Evolutionary conservation across 2,329 filamentous ascomycete species (phyloP), one percentile per base, ranked within the genome.

Genomic region (Stagonosporopsis chrysanthemi): DNA sequence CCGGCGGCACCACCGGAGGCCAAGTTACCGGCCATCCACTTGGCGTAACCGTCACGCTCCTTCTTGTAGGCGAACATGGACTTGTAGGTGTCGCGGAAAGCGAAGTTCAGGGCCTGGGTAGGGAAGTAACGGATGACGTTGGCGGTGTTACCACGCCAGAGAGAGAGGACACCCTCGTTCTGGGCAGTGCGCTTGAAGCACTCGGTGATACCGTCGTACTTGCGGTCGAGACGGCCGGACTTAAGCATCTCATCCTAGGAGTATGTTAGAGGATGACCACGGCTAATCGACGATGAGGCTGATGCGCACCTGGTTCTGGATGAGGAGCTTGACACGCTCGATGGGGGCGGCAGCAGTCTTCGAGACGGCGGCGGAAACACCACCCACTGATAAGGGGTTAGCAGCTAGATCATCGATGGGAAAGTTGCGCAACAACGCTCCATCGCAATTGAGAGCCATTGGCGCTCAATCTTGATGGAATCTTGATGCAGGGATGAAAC

Each of bases 101-200:
- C 95, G 80, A 99, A 99, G 93, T 99, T 99, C 82, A 99, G 87
- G 77, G 95, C 95, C 89, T 99, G 95, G 82, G 95, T 99, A 75
- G 95, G 95, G 92, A 99, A 99, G 88, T 99, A 99, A 90, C 95
- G 95, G 88, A 99, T 97, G 83, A 99, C 95, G 90, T 99, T 99
- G 92, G 95, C 95, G 81, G 95, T 99, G 92, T 99, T 99, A 84
- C 95, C 95, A 89, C 95, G 89, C 95, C 95, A 99, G 77, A 99
- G 88, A 69, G 94, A 89, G 82, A 95, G 89, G 76, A 95, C 83
- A 91, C 95, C 95, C 88, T 99, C 95, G 69, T 90, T 86, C 77
- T 88, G 88, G 68, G 86, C 87, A 79, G 95, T 98, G 81, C 95
- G 91, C 77, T 84, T 85, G 90, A 99, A 99, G 88, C 95, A 98